phyloP scores from a whole-genome alignment of 139 green algal species.

The Asterochloris erici region DNA sequence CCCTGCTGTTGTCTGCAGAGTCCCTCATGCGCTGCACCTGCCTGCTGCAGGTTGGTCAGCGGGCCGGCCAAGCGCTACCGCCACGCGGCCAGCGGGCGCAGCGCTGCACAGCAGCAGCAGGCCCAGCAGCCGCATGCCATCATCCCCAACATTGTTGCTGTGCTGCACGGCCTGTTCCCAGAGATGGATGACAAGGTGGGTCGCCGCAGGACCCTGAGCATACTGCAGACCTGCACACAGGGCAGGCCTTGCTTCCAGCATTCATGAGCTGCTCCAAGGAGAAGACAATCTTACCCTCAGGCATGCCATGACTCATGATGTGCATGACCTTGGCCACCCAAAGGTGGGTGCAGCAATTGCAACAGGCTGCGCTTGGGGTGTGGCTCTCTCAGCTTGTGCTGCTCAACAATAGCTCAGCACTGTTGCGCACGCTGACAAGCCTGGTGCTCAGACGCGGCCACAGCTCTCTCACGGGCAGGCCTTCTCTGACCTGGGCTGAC shows the following conservation, averaged over 20 bases:
- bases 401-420: not conserved
- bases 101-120: not conserved
- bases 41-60: no score
- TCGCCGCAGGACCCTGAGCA: not conserved
- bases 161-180: conserved; percentile 60
- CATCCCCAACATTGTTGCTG: conserved; percentile 31
- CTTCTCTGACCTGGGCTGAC: not conserved
- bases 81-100: not conserved
- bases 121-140: conserved; percentile 22
- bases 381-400: not conserved
- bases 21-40: no score
- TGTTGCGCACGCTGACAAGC: not conserved
- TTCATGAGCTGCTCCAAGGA: no score
- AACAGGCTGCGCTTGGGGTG: no score
- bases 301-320: no score
- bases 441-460: not conserved
- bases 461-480: not conserved
- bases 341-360: no score
- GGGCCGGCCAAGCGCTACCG: no score
- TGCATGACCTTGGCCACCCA: no score
- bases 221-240: not conserved
- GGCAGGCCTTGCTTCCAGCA: not conserved
- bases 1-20: no score
- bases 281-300: no score
- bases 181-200: conserved; percentile 66